Base-by-base conservation (phyloP, 345 rosid species). In the Euphorbia lathyris region DNA sequence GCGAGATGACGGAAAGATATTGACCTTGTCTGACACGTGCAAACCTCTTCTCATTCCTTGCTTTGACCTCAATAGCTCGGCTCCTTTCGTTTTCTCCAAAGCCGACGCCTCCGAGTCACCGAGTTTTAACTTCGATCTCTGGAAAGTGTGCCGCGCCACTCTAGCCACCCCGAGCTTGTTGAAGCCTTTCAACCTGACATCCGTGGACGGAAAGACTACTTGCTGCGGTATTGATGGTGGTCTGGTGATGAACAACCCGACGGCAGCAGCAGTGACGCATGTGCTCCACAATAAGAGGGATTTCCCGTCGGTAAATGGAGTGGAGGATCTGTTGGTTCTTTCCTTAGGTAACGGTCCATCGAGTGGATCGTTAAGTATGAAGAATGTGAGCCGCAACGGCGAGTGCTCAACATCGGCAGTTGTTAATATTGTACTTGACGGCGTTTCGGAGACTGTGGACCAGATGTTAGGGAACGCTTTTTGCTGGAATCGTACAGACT, bases 51-150 rank as follows among this genome's bases (percentile, higher is more conserved):
- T 92, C 3, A 88, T 95, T 60, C 99, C 99, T 42, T 95, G 97
- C 85, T 95, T 87, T 72, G 99, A 95, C 80, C 92, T 91, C 52
- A 87, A 85, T 58, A 90, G 92, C 78, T 84, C 91, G 1, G 97
- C 97, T 48, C 99, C 99, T 42, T 95, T 95, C 78, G 99, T 95
- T 58, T 95, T 95, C 87, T 95, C 99, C 63, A 87, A 96, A 65
- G 97, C 97, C 79, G 99, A 86, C 85, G 97, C 97, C 29, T 80
- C 88, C 7, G 97, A 90, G 82, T 90, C 97, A 2, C 83, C 87
- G 0, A 90, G 97, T 85, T 95, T 90, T 79, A 83, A 95, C 81
- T 95, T 95, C 77, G 97, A 87, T 62, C 93, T 91, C 29, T 92
- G 96, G 96, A 85, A 85, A 79, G 96, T 86, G 34, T 91, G 95